A percentile compares a stretch with the other conserved stretches of the same genome.
phyloP scores from a whole-genome alignment of 2,329 filamentous ascomycete species.

The Calonectria fujianensis region DNA sequence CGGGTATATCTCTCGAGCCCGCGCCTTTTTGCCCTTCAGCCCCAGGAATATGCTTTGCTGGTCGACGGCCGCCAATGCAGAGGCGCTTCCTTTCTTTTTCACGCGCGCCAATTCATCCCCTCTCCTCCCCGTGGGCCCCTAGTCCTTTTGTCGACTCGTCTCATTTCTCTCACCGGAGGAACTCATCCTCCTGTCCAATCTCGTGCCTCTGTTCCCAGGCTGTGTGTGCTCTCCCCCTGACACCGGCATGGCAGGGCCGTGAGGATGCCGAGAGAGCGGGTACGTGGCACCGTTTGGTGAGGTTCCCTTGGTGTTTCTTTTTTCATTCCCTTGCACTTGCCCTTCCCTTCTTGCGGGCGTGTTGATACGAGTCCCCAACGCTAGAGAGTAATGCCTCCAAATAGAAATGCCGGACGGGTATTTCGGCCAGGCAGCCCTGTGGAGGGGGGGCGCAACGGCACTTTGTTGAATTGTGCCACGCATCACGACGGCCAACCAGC shows the following conservation, averaged over 20 bases:
- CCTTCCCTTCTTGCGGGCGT: not conserved
- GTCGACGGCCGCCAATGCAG: constrained; percentile 13
- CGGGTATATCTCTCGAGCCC: constrained; percentile 51
- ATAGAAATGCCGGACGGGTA: not conserved
- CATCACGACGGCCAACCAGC: constrained; percentile 27
- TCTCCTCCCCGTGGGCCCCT: constrained; percentile 36
- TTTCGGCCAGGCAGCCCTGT: not conserved
- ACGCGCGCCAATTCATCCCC: constrained; percentile 33
- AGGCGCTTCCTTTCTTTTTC: constrained; percentile 30
- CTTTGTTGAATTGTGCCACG: constrained; percentile 17
- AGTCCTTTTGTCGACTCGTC: constrained; percentile 5
- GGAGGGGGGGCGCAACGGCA: not conserved
- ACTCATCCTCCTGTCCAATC: constrained; percentile 27
- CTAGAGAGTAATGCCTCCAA: constrained; percentile 19
- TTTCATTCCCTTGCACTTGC: not conserved
- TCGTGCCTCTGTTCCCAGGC: constrained; percentile 29
- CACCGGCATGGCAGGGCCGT: constrained; percentile 18
- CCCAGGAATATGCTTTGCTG: constrained; percentile 27
- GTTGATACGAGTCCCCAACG: not conserved
- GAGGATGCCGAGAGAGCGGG: not conserved
- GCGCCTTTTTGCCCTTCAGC: constrained; percentile 31
- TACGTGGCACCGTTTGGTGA: constrained; percentile 37
- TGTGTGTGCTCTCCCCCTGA: constrained; percentile 29
- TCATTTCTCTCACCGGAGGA: constrained; percentile 23
- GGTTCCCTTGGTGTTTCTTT: constrained; percentile 1